Conservation (phyloP, 768 basidiomycete genomes). For the Russula dissimulans region DNA sequence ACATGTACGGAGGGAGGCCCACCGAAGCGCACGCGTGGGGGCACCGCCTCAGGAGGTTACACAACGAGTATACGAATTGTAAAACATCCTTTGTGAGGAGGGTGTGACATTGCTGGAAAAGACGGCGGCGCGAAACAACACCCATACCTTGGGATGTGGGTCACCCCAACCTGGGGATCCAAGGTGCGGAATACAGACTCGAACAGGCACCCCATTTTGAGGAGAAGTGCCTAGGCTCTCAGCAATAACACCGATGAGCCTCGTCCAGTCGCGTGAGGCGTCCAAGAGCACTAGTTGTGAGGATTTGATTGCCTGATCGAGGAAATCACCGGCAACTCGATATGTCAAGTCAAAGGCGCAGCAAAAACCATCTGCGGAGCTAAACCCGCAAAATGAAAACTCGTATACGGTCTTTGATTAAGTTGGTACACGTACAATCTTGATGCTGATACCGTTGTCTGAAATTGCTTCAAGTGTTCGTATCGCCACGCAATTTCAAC, state of each 20-base stretch:
- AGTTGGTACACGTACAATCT: slow-evolving; percentile 35
- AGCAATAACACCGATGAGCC: slow-evolving; percentile 4
- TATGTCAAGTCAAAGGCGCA: slow-evolving; percentile 63
- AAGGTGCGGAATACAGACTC: slow-evolving; percentile 19
- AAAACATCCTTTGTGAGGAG: slow-evolving; percentile 46
- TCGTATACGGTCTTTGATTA: neutral
- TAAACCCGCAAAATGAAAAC: slow-evolving; percentile 22
- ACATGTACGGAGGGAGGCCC: slow-evolving; percentile 56
- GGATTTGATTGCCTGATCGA: slow-evolving; percentile 26
- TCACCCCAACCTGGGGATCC: slow-evolving; percentile 58
- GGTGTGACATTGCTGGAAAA: slow-evolving; percentile 6
- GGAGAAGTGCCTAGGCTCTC: slow-evolving; percentile 16
- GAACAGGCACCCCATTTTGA: slow-evolving; percentile 1
- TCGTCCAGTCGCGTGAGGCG: neutral
- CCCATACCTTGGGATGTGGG: slow-evolving; percentile 41
- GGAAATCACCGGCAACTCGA: slow-evolving; percentile 42
- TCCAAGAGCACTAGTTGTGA: slow-evolving; percentile 12
- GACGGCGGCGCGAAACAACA: neutral
- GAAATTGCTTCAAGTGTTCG: slow-evolving; percentile 84
- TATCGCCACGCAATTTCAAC: slow-evolving; percentile 99
- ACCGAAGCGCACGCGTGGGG: slow-evolving; percentile 58
- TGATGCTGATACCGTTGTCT: slow-evolving; percentile 61
- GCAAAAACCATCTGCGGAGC: slow-evolving; percentile 54
- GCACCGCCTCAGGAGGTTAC: slow-evolving; percentile 46
- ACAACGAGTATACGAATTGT: slow-evolving; percentile 62